Evolutionary conservation across 148 eudicot genomes (phyloP).

Genomic region (Rhododendron ferrugineum): DNA sequence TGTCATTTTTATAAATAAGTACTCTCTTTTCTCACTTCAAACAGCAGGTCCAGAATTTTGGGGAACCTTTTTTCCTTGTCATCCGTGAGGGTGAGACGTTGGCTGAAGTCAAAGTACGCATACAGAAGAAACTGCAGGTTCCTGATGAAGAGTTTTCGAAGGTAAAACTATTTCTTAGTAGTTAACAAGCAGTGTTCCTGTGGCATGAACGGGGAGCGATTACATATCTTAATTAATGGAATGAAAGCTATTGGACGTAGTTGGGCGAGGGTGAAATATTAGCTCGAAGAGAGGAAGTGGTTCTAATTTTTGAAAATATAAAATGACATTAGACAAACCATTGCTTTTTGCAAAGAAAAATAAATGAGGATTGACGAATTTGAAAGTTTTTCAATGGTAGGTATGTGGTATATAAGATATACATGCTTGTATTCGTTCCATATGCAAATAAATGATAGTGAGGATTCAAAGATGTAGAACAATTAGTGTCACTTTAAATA

Average conservation of each 20-base stretch:
- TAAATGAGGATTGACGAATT: neutral
- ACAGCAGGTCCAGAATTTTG: slow-evolving; percentile 93
- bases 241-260: too few relatives aligned
- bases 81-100: slow-evolving; percentile 85
- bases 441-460: neutral
- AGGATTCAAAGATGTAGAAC: neutral
- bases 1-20: neutral
- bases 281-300: neutral
- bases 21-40: neutral
- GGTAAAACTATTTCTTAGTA: slow-evolving; percentile 32
- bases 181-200: neutral
- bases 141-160: slow-evolving; percentile 88
- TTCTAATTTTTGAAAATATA: neutral
- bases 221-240: neutral
- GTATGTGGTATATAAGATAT: neutral
- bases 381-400: neutral
- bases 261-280: neutral
- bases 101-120: slow-evolving; percentile 70
- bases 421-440: neutral
- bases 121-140: slow-evolving; percentile 82
- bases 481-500: neutral
- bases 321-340: neutral
- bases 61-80: slow-evolving; percentile 91
- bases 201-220: neutral
- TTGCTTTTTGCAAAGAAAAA: neutral